A percentile compares a stretch with the other conserved stretches of the same genome.
These are phyloP conservation scores for Lipomyces yamanashiensis DNA, from an alignment of 805 yeast species.

Conservation along the genomic window DNA sequence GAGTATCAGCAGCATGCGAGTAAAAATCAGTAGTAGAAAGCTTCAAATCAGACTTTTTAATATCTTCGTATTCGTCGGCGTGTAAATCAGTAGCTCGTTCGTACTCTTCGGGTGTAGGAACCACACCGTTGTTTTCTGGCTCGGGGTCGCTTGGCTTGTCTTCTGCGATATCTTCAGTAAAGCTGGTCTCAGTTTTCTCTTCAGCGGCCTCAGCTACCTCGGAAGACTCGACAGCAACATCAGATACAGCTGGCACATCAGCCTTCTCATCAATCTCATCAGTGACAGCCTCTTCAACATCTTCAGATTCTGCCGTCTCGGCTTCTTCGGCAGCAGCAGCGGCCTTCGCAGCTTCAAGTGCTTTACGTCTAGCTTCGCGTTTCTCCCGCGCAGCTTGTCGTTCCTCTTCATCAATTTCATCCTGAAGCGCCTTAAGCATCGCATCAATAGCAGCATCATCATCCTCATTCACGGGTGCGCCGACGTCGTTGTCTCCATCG, in stretches of 20 bases:
- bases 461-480: conserved; percentile 45
- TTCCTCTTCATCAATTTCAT: conserved; percentile 34
- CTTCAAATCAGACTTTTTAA: neutral
- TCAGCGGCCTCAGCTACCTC: neutral
- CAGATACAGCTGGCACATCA: neutral
- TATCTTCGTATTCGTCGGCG: conserved; percentile 11
- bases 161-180: neutral
- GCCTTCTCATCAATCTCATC: conserved; percentile 6
- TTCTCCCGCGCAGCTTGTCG: conserved; percentile 24
- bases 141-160: neutral
- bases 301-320: neutral
- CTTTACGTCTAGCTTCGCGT: conserved; percentile 25
- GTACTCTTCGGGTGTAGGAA: conserved; percentile 6
- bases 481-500: neutral
- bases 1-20: conserved; percentile 6
- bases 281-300: neutral
- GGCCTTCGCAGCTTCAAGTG: conserved; percentile 8
- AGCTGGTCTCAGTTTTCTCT: conserved; percentile 2
- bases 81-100: conserved; percentile 5
- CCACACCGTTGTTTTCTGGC: neutral
- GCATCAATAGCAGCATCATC: conserved; percentile 49
- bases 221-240: conserved; percentile 7
- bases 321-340: conserved; percentile 23
- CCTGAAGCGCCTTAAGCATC: conserved; percentile 39
- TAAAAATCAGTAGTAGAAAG: neutral